Evolutionary conservation across 2,329 filamentous ascomycete genomes (phyloP), one percentile per base, ranked within the genome.

Genomic region (Fusarium multiceps): DNA sequence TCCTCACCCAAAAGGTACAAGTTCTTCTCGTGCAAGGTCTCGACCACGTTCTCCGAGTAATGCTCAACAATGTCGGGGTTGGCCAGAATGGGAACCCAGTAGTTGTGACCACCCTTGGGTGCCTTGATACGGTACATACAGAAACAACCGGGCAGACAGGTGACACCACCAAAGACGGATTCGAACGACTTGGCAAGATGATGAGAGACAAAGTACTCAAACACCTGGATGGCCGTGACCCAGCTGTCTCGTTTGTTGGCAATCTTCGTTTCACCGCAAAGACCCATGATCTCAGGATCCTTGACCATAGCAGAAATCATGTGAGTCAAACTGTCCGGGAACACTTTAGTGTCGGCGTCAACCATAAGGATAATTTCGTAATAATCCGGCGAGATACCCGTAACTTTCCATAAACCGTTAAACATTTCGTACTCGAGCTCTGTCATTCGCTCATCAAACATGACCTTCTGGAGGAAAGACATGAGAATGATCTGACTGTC

Each of bases 61-160:
- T 99, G 96, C 82, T 99, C 96, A 48, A 99, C 97, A 45, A 99
- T 93, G 77, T 99, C 97, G 4, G 97, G 97, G 80, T 99, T 99
- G 74, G 96, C 96, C 70, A 99, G 88, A 76, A 99, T 98, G 10
- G 96, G 96, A 25, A 99, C 96, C 96, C 96, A 99, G 83, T 98
- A 99, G 84, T 99, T 98, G 80, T 98, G 94, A 27, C 92, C 95
- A 71, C 96, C 96, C 84, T 99, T 99, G 65, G 96, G 97, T 30
- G 96, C 93, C 83, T 99, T 99, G 88, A 99, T 98, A 77, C 96
- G 93, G 85, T 99, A 99, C 97, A 99, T 99, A 87, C 94, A 98
- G 90, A 99, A 99, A 86, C 96, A 99, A 71, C 96, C 96, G 18
- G 96, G 96, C 74, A 99, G 86, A 86, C 96, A 99, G 70, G 96